Evolutionary conservation across 2,329 filamentous ascomycete species (phyloP).

Genomic region (Myriosclerotinia curreyana): DNA sequence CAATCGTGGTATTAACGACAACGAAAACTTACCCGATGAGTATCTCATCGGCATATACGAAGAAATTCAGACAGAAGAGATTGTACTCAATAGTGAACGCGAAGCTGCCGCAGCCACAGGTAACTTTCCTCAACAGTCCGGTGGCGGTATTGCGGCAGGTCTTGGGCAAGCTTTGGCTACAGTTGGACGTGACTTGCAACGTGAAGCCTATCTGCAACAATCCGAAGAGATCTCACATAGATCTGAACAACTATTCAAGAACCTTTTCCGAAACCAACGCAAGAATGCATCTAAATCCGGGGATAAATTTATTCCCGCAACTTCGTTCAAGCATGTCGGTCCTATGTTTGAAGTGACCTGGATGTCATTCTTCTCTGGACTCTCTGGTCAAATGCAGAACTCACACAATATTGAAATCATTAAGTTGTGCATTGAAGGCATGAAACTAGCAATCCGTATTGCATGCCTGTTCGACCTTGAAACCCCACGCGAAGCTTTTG

Average conservation of each 20-base stretch:
- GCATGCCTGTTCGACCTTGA: slow-evolving; percentile 90
- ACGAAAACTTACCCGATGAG: slow-evolving; percentile 85
- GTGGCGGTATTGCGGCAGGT: slow-evolving; percentile 70
- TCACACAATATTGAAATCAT: slow-evolving; percentile 90
- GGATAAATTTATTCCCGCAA: slow-evolving; percentile 82
- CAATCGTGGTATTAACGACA: slow-evolving; percentile 97
- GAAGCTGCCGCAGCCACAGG: slow-evolving; percentile 83
- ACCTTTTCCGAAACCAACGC: slow-evolving; percentile 83
- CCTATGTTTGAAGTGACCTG: slow-evolving; percentile 99
- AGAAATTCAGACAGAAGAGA: slow-evolving; percentile 87
- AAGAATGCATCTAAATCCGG: slow-evolving; percentile 68
- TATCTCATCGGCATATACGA: slow-evolving; percentile 89
- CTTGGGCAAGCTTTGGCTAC: slow-evolving; percentile 88
- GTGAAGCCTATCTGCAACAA: slow-evolving; percentile 90
- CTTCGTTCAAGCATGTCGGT: slow-evolving; percentile 89
- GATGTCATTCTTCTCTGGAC: slow-evolving; percentile 97
- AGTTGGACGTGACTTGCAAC: slow-evolving; percentile 83
- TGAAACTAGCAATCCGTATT: slow-evolving; percentile 90
- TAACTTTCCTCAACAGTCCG: slow-evolving; percentile 54
- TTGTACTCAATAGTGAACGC: slow-evolving; percentile 88
- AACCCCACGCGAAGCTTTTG: slow-evolving; percentile 91
- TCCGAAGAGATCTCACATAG: slow-evolving; percentile 83
- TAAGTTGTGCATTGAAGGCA: slow-evolving; percentile 87
- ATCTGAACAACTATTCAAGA: slow-evolving; percentile 85
- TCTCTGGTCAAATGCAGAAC: slow-evolving; percentile 91